Conservation (phyloP, 495 filamentous ascomycete species). For the Hyaloscypha variabilis region DNA sequence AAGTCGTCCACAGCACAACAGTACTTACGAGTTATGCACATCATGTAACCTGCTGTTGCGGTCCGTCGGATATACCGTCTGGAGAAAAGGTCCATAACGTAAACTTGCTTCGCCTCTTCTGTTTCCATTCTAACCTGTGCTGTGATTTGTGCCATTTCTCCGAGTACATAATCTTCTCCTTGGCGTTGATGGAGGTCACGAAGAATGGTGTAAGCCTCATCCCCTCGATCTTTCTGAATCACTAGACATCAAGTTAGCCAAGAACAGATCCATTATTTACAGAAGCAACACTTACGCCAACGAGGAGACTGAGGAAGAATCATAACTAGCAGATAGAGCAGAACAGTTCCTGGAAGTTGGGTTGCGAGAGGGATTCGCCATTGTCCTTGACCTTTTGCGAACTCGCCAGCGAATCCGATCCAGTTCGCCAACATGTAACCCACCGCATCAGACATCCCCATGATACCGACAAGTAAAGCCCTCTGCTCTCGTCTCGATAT, state of each 20-base stretch:
- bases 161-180: conserved; percentile 19
- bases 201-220: neutral
- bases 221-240: neutral
- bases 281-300: conserved; percentile 6
- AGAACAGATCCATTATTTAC: too few relatives aligned
- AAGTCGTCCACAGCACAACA: too few relatives aligned
- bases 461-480: conserved; percentile 26
- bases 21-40: too few relatives aligned
- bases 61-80: too few relatives aligned
- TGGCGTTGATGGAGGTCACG: conserved; percentile 12
- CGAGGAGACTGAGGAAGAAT: conserved; percentile 30
- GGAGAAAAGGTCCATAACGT: conserved; percentile 20
- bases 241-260: too few relatives aligned
- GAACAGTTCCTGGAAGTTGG: conserved; percentile 26
- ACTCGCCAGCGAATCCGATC: conserved; percentile 28
- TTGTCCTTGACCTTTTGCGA: conserved; percentile 25
- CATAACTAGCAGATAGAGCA: conserved; percentile 8
- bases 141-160: too few relatives aligned
- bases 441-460: conserved; percentile 43
- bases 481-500: conserved; percentile 21
- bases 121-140: too few relatives aligned
- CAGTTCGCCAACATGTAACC: conserved; percentile 53
- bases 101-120: too few relatives aligned
- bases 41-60: too few relatives aligned
- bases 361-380: conserved; percentile 32